phyloP scores from a whole-genome alignment of 257 asterid species.

The Gentiana straminea region DNA sequence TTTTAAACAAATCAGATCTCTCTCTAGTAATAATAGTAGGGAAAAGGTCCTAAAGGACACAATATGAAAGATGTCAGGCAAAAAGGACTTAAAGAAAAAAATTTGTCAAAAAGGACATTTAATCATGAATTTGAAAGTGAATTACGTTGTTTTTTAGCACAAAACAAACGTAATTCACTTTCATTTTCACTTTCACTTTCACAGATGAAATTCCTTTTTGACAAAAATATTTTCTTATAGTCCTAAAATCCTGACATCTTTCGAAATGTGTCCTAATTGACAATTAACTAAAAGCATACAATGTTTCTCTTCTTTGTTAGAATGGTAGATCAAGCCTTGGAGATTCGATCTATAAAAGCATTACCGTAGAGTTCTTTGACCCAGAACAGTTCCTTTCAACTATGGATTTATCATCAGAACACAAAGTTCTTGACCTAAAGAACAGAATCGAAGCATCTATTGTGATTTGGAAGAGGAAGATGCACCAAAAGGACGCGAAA shows the following conservation, averaged over 20 bases:
- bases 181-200: no score
- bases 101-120: neutral
- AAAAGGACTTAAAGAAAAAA: neutral
- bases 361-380: constrained; percentile 65
- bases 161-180: no score
- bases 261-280: no score
- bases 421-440: constrained; percentile 75
- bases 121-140: no score
- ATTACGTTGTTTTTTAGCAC: no score
- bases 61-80: no score
- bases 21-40: no score
- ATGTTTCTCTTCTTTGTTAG: constrained; percentile 18
- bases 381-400: constrained; percentile 54
- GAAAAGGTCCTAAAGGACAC: neutral
- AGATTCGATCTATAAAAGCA: constrained; percentile 55
- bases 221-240: neutral
- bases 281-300: neutral
- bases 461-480: constrained; percentile 79
- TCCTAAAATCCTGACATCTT: neutral
- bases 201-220: no score
- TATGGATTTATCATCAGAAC: constrained; percentile 71
- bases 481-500: constrained; percentile 54
- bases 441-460: constrained; percentile 85
- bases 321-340: constrained; percentile 84
- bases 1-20: neutral